phyloP scores from a whole-genome alignment of 805 yeast genomes.

The Wickerhamiella azymoides region DNA sequence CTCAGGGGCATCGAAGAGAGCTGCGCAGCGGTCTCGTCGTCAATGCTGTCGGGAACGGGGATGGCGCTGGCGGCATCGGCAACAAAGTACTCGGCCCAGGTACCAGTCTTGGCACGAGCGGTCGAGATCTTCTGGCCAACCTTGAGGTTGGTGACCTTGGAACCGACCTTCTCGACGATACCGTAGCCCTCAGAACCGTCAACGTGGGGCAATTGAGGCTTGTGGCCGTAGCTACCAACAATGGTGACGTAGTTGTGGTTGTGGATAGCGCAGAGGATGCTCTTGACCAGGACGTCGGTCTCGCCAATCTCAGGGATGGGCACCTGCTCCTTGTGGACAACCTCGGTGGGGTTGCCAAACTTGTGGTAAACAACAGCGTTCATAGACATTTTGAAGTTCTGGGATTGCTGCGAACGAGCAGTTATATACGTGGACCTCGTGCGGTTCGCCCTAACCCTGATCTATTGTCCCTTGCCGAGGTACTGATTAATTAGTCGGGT shows the following conservation, averaged over 20 bases:
- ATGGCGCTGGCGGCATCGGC: slow-evolving; percentile 1
- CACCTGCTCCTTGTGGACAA: slow-evolving; percentile 7
- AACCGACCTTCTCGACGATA: slow-evolving; percentile 3
- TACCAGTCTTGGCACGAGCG: slow-evolving; percentile 1
- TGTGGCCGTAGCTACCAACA: slow-evolving; percentile 1
- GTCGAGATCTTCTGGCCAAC: slow-evolving; percentile 6
- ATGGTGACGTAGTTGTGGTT: slow-evolving; percentile 4
- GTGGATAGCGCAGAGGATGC: background rate
- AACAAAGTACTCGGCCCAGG: slow-evolving; percentile 9
- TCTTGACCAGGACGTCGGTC: slow-evolving; percentile 5
- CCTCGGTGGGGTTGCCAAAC: slow-evolving; percentile 6
- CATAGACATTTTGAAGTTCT: background rate
- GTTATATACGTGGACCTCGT: background rate
- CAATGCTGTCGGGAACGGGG: slow-evolving; percentile 3
- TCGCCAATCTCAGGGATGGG: slow-evolving; percentile 3
- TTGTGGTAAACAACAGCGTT: slow-evolving; percentile 5
- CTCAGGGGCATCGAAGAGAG: slow-evolving; percentile 7
- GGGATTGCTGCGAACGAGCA: background rate
- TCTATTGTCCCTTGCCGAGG: too few species aligned
- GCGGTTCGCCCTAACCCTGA: background rate
- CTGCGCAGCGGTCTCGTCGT: slow-evolving; percentile 8
- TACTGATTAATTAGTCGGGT: too few species aligned
- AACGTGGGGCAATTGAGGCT: slow-evolving; percentile 3
- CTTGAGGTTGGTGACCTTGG: slow-evolving; percentile 2
- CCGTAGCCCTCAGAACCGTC: slow-evolving; percentile 7